Evolutionary conservation across 108 stramenopile genomes (phyloP).

Genomic region (Skeletonema menzelii): DNA sequence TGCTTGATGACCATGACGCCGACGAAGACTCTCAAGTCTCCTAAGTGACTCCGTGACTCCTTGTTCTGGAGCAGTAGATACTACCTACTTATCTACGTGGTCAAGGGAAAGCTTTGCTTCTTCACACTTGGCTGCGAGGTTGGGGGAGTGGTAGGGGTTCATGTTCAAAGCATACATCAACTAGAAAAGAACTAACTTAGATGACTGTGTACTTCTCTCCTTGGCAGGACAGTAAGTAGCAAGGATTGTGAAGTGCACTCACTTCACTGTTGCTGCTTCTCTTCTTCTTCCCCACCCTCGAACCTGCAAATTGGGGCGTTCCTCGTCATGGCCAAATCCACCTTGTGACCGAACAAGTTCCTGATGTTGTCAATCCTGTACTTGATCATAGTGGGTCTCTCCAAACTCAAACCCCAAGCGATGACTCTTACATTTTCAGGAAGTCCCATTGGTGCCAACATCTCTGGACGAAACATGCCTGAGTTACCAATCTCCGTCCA

Average conservation of each 20-base stretch:
- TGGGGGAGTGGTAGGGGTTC: too few relatives aligned
- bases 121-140: too few relatives aligned
- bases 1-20: background rate
- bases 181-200: background rate
- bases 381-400: slow-evolving; percentile 99
- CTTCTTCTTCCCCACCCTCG: slow-evolving; percentile 44
- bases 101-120: too few relatives aligned
- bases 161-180: background rate
- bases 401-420: slow-evolving; percentile 98
- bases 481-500: slow-evolving; percentile 99
- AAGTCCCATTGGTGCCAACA: slow-evolving; percentile 99
- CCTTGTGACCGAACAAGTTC: slow-evolving; percentile 99
- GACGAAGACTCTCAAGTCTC: too few relatives aligned
- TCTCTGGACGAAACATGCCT: slow-evolving; percentile 99
- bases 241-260: background rate
- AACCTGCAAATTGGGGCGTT: slow-evolving; percentile 96
- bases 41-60: too few relatives aligned
- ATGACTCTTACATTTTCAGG: slow-evolving; percentile 99
- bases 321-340: slow-evolving; percentile 89
- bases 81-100: too few relatives aligned
- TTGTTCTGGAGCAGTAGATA: too few relatives aligned
- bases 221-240: background rate
- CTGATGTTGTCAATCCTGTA: slow-evolving; percentile 99
- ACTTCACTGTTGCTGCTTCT: slow-evolving; percentile 1
- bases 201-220: background rate